A percentile compares a stretch with the other conserved stretches of the same genome.
Conservation (phyloP, 1,284 basidiomycete genomes). For the Mixia osmundae region DNA sequence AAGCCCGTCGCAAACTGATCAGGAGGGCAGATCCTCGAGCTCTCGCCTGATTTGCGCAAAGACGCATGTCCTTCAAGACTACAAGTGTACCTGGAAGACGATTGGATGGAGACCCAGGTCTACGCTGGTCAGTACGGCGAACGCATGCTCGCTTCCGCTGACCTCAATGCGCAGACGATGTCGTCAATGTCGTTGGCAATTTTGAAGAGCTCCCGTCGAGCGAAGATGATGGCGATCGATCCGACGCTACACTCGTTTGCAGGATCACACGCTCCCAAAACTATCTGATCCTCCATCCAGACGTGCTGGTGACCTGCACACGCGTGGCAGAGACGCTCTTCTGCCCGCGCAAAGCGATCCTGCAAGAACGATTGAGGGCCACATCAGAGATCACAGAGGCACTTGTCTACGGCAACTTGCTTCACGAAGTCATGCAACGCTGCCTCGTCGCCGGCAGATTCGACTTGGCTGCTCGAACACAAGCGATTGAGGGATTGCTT, state of each 20-base stretch:
- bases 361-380: constrained; percentile 37
- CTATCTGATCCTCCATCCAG: constrained; percentile 57
- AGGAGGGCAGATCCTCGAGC: constrained; percentile 23
- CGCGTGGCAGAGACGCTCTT: constrained; percentile 54
- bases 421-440: constrained; percentile 66
- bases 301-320: constrained; percentile 67
- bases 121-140: constrained; percentile 25
- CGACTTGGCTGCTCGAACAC: constrained; percentile 6
- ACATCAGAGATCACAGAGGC: constrained; percentile 31
- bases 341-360: constrained; percentile 56
- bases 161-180: constrained; percentile 33
- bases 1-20: constrained; percentile 1
- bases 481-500: constrained; percentile 14
- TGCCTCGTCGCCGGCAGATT: constrained; percentile 29
- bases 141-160: background rate
- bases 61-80: constrained; percentile 19
- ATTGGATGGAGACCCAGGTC: constrained; percentile 29
- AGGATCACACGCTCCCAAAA: constrained; percentile 33
- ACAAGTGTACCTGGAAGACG: constrained; percentile 28
- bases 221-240: no score
- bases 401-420: constrained; percentile 65
- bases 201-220: no score
- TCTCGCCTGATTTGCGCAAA: constrained; percentile 18
- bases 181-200: constrained; percentile 40
- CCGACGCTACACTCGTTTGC: constrained; percentile 15